phyloP scores from a whole-genome alignment of 1,284 basidiomycete species.

The Salmacisia buchloeana region DNA sequence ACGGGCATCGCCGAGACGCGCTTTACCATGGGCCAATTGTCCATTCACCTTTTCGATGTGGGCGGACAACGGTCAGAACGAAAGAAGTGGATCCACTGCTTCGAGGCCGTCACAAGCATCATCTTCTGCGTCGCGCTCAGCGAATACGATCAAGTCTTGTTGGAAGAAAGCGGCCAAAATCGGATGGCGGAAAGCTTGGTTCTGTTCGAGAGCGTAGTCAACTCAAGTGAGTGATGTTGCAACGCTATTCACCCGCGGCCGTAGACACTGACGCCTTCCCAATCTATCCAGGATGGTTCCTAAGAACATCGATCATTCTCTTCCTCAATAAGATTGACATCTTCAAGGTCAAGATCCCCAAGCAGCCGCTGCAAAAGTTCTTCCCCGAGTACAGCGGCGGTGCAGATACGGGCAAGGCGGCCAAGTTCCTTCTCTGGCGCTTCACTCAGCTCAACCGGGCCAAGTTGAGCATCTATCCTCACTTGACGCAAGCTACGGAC shows the following conservation, averaged over 20 bases:
- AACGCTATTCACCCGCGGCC: too few relatives aligned
- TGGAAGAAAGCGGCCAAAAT: slow-evolving; percentile 58
- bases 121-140: slow-evolving; percentile 50
- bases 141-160: slow-evolving; percentile 41
- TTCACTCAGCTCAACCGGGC: slow-evolving; percentile 87
- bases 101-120: slow-evolving; percentile 45
- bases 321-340: slow-evolving; percentile 87
- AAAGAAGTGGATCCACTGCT: slow-evolving; percentile 50
- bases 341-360: slow-evolving; percentile 82
- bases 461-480: slow-evolving; percentile 43
- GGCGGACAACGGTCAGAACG: slow-evolving; percentile 47
- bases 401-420: slow-evolving; percentile 90
- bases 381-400: slow-evolving; percentile 91
- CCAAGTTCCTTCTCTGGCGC: slow-evolving; percentile 94
- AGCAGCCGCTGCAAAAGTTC: slow-evolving; percentile 70
- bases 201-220: slow-evolving; percentile 91
- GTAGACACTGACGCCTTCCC: not conserved
- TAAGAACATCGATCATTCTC: slow-evolving; percentile 78
- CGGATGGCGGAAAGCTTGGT: slow-evolving; percentile 90
- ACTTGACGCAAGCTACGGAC: slow-evolving; percentile 60
- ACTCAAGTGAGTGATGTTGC: slow-evolving; percentile 55
- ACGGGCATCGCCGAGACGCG: slow-evolving; percentile 85
- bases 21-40: slow-evolving; percentile 53
- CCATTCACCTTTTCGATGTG: slow-evolving; percentile 47
- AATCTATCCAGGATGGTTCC: slow-evolving; percentile 76